These are phyloP conservation scores for Scheffersomyces quercinus DNA, from an alignment of 1,139 yeast genomes.

Conservation along the genomic window DNA sequence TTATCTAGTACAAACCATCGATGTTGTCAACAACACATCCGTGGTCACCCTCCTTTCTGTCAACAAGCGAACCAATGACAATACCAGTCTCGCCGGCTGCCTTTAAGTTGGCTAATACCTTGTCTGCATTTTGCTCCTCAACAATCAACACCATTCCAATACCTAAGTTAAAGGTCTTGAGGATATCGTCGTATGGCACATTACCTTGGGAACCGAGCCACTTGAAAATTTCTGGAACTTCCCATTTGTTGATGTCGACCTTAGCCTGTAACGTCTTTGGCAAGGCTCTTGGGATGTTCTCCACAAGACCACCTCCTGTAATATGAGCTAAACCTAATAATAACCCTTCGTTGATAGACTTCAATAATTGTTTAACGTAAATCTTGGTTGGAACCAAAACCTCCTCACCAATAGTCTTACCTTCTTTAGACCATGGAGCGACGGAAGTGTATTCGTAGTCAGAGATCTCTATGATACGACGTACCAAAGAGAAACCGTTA, in stretches of 20 bases:
- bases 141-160: slow-evolving; percentile 96
- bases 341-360: slow-evolving; percentile 65
- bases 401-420: slow-evolving; percentile 80
- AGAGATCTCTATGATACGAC: slow-evolving; percentile 79
- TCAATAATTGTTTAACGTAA: slow-evolving; percentile 87
- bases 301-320: slow-evolving; percentile 98
- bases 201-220: slow-evolving; percentile 94
- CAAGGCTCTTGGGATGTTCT: slow-evolving; percentile 92
- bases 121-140: slow-evolving; percentile 57
- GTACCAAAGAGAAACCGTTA: slow-evolving; percentile 94
- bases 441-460: slow-evolving; percentile 65
- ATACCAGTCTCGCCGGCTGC: slow-evolving; percentile 75
- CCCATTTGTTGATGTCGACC: slow-evolving; percentile 79
- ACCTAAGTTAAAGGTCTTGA: slow-evolving; percentile 94
- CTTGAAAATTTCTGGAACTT: slow-evolving; percentile 82
- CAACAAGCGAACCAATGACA: slow-evolving; percentile 72
- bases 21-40: slow-evolving; percentile 71
- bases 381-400: slow-evolving; percentile 88
- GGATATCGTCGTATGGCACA: slow-evolving; percentile 80
- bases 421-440: slow-evolving; percentile 81
- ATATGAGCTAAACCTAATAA: slow-evolving; percentile 92
- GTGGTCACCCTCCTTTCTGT: slow-evolving; percentile 52
- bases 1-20: slow-evolving; percentile 54
- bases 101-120: slow-evolving; percentile 54
- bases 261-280: slow-evolving; percentile 79